Conservation (phyloP, 148 eudicot species). For the Rhododendron williamsianum region DNA sequence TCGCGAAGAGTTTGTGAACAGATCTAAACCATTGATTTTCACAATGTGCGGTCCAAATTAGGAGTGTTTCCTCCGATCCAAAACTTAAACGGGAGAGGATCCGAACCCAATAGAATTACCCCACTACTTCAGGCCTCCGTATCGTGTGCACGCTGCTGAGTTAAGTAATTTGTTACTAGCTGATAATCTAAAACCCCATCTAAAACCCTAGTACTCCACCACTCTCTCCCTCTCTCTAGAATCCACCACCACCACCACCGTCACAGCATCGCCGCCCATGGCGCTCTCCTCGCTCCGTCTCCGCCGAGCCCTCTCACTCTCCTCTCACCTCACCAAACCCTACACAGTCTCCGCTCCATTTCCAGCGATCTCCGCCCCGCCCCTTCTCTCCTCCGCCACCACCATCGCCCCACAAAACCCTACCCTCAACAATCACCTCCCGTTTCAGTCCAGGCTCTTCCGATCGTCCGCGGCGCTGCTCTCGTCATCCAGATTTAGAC, state of each 20-base stretch:
- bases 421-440: neutral
- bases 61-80: too few relatives aligned
- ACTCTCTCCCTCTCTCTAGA: neutral
- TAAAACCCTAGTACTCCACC: slow-evolving; percentile 12
- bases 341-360: neutral
- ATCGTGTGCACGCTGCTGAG: too few relatives aligned
- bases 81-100: too few relatives aligned
- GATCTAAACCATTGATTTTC: too few relatives aligned
- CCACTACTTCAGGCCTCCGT: too few relatives aligned
- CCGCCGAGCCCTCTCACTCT: slow-evolving; percentile 51
- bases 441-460: slow-evolving; percentile 11
- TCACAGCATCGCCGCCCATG: slow-evolving; percentile 20
- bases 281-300: slow-evolving; percentile 43
- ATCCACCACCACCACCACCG: neutral
- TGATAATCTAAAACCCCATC: neutral
- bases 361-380: slow-evolving; percentile 8
- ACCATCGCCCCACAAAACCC: neutral
- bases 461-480: slow-evolving; percentile 19
- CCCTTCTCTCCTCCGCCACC: neutral
- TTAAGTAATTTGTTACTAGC: too few relatives aligned
- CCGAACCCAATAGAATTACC: too few relatives aligned
- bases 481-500: slow-evolving; percentile 13
- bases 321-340: slow-evolving; percentile 26
- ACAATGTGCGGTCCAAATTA: too few relatives aligned
- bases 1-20: too few relatives aligned